Conservation (phyloP, 495 filamentous ascomycete species). For the Penicillium turbatum region DNA sequence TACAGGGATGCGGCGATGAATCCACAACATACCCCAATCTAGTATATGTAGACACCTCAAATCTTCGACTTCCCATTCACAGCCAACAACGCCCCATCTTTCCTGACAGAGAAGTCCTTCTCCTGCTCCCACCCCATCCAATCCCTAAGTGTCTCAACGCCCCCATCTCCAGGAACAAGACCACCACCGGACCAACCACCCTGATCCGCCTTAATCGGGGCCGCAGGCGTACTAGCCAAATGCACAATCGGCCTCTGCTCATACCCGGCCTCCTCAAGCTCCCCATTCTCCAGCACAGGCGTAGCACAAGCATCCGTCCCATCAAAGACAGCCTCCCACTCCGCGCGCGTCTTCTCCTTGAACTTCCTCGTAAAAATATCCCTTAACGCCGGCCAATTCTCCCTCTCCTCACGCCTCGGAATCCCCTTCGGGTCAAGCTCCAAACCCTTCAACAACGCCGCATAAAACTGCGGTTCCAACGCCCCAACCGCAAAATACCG, state of each 20-base stretch:
- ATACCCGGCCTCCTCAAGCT: constrained; percentile 63
- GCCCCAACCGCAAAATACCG: constrained; percentile 87
- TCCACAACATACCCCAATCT: not conserved
- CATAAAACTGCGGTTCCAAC: constrained; percentile 82
- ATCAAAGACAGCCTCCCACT: constrained; percentile 86
- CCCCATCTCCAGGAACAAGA: constrained; percentile 64
- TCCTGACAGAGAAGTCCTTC: constrained; percentile 58
- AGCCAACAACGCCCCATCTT: constrained; percentile 44
- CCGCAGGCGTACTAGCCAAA: constrained; percentile 59
- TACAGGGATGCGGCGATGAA: too few species aligned
- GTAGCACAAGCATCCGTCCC: constrained; percentile 90
- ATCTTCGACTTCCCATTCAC: not conserved
- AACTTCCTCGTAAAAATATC: constrained; percentile 60
- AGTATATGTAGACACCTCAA: not conserved
- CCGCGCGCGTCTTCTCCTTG: constrained; percentile 63
- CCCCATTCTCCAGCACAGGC: constrained; percentile 69
- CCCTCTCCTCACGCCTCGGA: constrained; percentile 51
- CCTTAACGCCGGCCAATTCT: constrained; percentile 61
- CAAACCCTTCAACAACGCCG: constrained; percentile 59
- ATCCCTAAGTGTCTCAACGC: constrained; percentile 59
- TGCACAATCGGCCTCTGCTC: constrained; percentile 75
- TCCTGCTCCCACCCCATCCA: constrained; percentile 81
- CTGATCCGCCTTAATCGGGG: constrained; percentile 51
- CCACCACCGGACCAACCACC: constrained; percentile 60
- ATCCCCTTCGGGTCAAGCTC: constrained; percentile 49